These are phyloP conservation scores for Myriangium duriaei DNA, from an alignment of 2,329 filamentous ascomycete species.

Conservation along the genomic window DNA sequence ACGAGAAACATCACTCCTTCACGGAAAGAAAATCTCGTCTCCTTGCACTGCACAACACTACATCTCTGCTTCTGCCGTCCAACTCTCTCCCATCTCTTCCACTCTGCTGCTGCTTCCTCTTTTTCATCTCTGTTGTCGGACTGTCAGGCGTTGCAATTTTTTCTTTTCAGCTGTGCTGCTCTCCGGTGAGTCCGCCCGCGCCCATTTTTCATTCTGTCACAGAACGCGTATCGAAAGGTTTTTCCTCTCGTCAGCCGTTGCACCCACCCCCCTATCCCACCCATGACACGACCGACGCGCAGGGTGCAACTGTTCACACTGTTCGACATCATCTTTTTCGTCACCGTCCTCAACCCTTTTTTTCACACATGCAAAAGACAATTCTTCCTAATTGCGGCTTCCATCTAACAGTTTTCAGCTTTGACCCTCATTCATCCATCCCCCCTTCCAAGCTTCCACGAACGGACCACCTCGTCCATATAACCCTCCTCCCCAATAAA, in stretches of 20 bases:
- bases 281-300: conserved; percentile 6
- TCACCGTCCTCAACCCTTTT: conserved; percentile 1
- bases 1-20: not conserved
- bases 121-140: conserved; percentile 1
- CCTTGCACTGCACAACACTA: not conserved
- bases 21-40: not conserved
- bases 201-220: too few species aligned
- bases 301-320: conserved; percentile 8
- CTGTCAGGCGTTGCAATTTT: conserved; percentile 1
- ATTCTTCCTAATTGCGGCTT: conserved; percentile 4
- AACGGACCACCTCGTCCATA: conserved; percentile 10
- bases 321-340: conserved; percentile 5
- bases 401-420: conserved; percentile 8
- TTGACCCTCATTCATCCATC: conserved; percentile 9
- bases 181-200: too few species aligned
- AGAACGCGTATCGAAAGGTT: conserved; percentile 7
- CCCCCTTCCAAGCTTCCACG: conserved; percentile 10
- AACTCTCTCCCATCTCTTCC: conserved; percentile 2
- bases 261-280: conserved; percentile 1
- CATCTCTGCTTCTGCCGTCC: not conserved
- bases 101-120: conserved; percentile 2
- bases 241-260: conserved; percentile 8
- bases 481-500: not conserved
- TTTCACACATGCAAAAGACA: not conserved
- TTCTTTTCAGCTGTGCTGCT: not conserved